Evolutionary conservation across 1,284 basidiomycete genomes (phyloP), one percentile per base, ranked within the genome.

Genomic region (Sporisorium scitamineum): DNA sequence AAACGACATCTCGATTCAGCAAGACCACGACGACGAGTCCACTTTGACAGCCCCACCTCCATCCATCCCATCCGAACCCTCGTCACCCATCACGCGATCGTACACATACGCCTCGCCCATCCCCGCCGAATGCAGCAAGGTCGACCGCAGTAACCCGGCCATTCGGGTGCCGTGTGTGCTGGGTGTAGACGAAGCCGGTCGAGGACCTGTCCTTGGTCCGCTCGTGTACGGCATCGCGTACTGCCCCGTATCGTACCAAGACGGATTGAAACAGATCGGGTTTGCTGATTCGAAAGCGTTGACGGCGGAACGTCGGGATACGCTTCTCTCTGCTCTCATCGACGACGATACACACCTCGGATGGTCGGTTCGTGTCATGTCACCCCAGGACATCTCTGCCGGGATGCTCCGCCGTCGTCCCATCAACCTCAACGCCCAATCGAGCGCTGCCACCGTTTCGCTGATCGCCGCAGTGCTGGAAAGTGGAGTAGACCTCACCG

Each of bases 211-310:
- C 1, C 88, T 97, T 0, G 95, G 89, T 2, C 96, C 96, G 0
- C 90, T 98, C 76, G 96, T 99, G 0, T 99, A 99, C 82, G 96
- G 93, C 2, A 90, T 96, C 26, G 94, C 96, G 0, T 98, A 94
- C 85, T 98, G 95, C 80, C 93, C 94, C 0, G 87, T 89, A 5
- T 87, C 90, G 11, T 97, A 93, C 86, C 89, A 91, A 78, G 90
- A 92, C 9, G 41, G 32, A 2, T 87, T 99, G 54, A 91, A 94
- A 54, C 86, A 88, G 6, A 89, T 98, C 4, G 96, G 96, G 0
- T 99, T 98, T 85, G 94, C 94, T 75, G 95, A 99, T 87, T 98
- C 96, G 6, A 99, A 99, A 86, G 92, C 92, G 0, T 87, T 99
- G 71, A 93, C 91, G 0, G 88, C 92, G 11, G 91, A 84, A 44